These are phyloP conservation scores for Solanum hybrid DNA, from an alignment of 305 asterid genomes.

Conservation along the genomic window DNA sequence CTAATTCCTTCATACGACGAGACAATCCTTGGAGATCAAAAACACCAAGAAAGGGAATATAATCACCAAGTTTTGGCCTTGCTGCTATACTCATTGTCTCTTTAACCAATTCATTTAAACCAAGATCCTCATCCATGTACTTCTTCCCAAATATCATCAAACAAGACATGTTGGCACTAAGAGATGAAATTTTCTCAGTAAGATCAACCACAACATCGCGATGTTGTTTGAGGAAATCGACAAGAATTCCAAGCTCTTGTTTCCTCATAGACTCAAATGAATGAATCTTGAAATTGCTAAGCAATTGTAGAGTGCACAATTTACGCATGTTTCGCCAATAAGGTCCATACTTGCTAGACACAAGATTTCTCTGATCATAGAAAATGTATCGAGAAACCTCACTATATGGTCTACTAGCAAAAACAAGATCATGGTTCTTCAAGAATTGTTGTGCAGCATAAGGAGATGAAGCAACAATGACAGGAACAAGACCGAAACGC, in stretches of 20 bases:
- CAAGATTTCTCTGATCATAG: neutral
- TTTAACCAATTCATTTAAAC: neutral
- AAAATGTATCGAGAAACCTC: neutral
- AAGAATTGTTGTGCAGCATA: neutral
- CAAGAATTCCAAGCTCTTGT: neutral
- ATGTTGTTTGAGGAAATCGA: neutral
- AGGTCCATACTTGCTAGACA: slow-evolving; percentile 1
- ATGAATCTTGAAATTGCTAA: neutral
- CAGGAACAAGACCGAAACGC: neutral
- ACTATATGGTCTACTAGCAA: neutral
- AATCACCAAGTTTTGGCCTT: neutral
- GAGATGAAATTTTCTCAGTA: neutral
- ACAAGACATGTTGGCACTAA: slow-evolving; percentile 39
- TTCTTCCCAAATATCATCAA: slow-evolving; percentile 55
- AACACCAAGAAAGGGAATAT: neutral
- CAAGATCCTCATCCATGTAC: slow-evolving; percentile 38
- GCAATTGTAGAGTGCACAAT: neutral
- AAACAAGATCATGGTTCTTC: neutral
- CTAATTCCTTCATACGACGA: neutral
- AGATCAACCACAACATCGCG: neutral
- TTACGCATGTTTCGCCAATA: slow-evolving; percentile 3
- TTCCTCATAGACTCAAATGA: neutral
- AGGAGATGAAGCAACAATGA: neutral
- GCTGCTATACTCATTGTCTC: neutral
- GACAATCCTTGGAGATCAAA: slow-evolving; percentile 8